Conservation (phyloP, 169 alveolate species). For the Babesia sp. region DNA sequence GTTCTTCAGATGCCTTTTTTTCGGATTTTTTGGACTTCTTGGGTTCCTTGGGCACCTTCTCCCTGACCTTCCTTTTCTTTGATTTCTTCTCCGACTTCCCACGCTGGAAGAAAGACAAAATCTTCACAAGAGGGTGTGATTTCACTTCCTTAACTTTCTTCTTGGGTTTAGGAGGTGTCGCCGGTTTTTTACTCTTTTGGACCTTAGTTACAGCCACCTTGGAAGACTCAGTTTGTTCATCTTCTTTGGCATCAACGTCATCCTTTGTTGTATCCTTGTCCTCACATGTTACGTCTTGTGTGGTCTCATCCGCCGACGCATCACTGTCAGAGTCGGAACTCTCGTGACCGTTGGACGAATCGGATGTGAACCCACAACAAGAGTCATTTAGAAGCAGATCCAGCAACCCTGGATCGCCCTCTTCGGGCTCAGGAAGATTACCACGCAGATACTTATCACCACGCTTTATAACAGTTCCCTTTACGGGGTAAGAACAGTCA, state of each 20-base stretch:
- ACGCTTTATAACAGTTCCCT: conserved; percentile 33
- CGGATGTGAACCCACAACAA: no score
- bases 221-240: not conserved
- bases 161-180: no score
- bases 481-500: conserved; percentile 52
- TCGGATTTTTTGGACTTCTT: not conserved
- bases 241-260: not conserved
- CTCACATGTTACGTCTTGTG: not conserved
- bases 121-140: not conserved
- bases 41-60: not conserved
- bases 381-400: not conserved
- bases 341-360: no score
- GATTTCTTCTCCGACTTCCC: not conserved
- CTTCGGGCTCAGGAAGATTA: conserved; percentile 2
- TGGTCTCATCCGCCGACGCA: not conserved
- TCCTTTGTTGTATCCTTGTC: not conserved
- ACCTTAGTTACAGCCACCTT: not conserved
- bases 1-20: not conserved
- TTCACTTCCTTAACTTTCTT: no score
- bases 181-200: no score
- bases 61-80: not conserved
- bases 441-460: conserved; percentile 51
- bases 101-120: not conserved
- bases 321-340: not conserved
- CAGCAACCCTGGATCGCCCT: not conserved